These are phyloP conservation scores for Cucurbita moschata DNA, from an alignment of 306 rosid genomes.

Conservation along the genomic window DNA sequence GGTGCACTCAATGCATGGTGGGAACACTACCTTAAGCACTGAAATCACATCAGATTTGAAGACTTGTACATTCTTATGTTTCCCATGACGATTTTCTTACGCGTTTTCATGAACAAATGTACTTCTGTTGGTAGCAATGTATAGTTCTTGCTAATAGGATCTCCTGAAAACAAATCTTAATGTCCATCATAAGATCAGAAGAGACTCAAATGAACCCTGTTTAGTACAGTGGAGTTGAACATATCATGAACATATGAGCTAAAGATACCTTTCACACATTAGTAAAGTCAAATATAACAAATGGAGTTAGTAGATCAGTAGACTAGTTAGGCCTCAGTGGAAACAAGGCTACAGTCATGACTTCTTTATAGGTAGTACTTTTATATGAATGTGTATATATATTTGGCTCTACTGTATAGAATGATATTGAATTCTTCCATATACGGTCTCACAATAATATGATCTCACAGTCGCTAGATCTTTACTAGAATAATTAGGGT, in stretches of 20 bases:
- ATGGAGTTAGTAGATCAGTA: neutral
- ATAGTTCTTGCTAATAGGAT: neutral
- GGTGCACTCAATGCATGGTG: slow-evolving; percentile 5
- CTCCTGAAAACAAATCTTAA: neutral
- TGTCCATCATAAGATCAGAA: neutral
- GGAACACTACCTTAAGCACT: neutral
- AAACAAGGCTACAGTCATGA: neutral
- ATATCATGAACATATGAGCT: neutral
- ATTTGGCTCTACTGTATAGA: too few species aligned
- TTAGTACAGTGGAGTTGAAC: neutral
- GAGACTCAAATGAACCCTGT: neutral
- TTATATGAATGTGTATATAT: too few species aligned
- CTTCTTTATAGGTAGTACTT: neutral
- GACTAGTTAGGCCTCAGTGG: neutral
- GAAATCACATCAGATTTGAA: neutral
- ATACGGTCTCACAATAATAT: too few species aligned
- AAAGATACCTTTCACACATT: neutral
- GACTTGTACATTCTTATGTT: neutral
- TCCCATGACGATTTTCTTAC: neutral
- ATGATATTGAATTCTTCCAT: too few species aligned
- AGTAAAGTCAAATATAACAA: neutral
- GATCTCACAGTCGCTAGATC: too few species aligned
- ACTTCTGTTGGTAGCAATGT: neutral
- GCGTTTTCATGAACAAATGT: neutral
- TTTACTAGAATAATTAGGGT: too few species aligned